phyloP scores from a whole-genome alignment of 2,329 filamentous ascomycete genomes.

The Colletotrichum ledebouriae region DNA sequence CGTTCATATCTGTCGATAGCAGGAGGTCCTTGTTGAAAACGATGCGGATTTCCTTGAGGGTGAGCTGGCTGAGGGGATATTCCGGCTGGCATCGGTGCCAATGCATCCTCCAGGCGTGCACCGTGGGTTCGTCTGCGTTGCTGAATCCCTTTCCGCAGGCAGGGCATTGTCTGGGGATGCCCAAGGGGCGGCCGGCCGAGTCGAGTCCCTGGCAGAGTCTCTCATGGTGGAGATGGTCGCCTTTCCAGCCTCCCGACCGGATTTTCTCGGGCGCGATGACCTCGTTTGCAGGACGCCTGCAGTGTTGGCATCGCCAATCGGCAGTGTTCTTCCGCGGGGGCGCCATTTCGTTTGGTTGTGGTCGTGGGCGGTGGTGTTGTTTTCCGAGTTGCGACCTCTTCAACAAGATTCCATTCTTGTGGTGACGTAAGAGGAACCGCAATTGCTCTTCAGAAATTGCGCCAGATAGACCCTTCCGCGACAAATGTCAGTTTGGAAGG shows the following conservation, averaged over 20 bases:
- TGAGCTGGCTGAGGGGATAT: not conserved
- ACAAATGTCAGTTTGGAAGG: too few relatives aligned
- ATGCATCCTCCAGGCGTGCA: not conserved
- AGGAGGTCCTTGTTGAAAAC: not conserved
- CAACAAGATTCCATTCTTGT: too few relatives aligned
- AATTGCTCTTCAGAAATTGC: too few relatives aligned
- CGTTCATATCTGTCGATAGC: not conserved
- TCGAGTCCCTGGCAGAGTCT: not conserved
- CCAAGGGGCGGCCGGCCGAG: not conserved
- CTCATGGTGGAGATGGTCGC: not conserved
- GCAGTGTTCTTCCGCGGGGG: too few relatives aligned
- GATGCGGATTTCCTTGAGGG: not conserved
- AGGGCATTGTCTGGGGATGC: not conserved
- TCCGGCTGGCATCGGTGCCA: not conserved
- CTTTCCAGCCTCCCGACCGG: not conserved
- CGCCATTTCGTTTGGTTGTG: too few relatives aligned
- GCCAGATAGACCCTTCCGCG: too few relatives aligned
- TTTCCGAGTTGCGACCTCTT: too few relatives aligned
- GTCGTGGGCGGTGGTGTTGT: too few relatives aligned
- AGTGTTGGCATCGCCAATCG: not conserved
- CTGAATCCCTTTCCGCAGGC: not conserved
- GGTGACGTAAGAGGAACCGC: too few relatives aligned
- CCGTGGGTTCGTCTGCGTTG: not conserved
- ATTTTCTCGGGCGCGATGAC: not conserved
- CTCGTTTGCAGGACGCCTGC: not conserved